Evolutionary conservation across 495 filamentous ascomycete genomes (phyloP).

Genomic region (Talaromyces ruber): DNA sequence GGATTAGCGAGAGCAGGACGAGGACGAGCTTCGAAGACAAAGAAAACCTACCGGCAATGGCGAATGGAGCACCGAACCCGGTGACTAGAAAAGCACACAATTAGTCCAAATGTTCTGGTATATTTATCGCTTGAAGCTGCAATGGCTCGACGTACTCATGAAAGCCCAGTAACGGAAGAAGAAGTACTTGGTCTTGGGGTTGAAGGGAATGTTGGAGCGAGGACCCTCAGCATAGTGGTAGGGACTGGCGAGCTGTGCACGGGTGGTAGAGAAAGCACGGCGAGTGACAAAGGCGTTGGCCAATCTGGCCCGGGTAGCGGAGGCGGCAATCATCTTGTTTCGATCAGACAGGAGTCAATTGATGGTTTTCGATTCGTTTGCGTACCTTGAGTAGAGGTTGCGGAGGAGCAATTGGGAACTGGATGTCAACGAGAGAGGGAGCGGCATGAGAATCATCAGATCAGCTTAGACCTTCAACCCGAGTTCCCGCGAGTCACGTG

Average conservation of each 20-base stretch:
- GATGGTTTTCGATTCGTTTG: not conserved
- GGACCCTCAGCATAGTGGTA: slow-evolving; percentile 99
- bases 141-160: slow-evolving; percentile 47
- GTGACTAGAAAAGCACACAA: slow-evolving; percentile 34
- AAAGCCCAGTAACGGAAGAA: slow-evolving; percentile 73
- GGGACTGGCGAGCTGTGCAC: slow-evolving; percentile 74
- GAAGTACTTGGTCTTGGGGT: slow-evolving; percentile 82
- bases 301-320: slow-evolving; percentile 62
- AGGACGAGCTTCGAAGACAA: not conserved
- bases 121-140: slow-evolving; percentile 5
- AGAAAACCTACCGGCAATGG: slow-evolving; percentile 62
- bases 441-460: not conserved
- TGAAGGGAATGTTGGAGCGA: slow-evolving; percentile 90
- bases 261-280: slow-evolving; percentile 90
- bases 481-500: not conserved
- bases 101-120: not conserved
- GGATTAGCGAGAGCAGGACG: slow-evolving; percentile 14
- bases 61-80: slow-evolving; percentile 76
- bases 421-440: not conserved
- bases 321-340: slow-evolving; percentile 77
- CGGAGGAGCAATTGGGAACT: not conserved
- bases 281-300: slow-evolving; percentile 62
- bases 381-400: slow-evolving; percentile 1
- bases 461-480: not conserved
- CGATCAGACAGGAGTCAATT: not conserved